These are phyloP conservation scores for Niveomyces coronatus DNA, from an alignment of 2,329 filamentous ascomycete species.

Conservation along the genomic window DNA sequence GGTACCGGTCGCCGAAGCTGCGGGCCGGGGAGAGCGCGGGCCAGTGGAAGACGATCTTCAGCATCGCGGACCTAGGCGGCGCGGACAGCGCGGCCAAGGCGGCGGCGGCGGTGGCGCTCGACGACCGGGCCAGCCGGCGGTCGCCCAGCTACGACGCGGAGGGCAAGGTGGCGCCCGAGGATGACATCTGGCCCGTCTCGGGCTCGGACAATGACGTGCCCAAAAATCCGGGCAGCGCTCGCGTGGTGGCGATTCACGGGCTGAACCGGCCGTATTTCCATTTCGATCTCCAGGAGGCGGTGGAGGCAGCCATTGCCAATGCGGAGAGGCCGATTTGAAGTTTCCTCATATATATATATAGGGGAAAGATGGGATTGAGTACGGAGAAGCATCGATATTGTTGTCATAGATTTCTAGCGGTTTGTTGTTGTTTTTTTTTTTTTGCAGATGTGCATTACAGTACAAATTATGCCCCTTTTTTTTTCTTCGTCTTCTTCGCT, in stretches of 20 bases:
- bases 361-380: too few species aligned
- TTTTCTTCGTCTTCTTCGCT: too few species aligned
- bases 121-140: constrained; percentile 38
- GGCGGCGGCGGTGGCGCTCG: constrained; percentile 50
- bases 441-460: too few species aligned
- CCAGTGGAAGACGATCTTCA: constrained; percentile 70
- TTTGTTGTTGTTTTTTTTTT: too few species aligned
- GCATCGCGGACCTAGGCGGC: constrained; percentile 76
- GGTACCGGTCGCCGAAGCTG: constrained; percentile 25
- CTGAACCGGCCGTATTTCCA: constrained; percentile 44
- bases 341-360: not conserved
- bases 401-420: too few species aligned
- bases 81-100: constrained; percentile 45
- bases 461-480: too few species aligned
- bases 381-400: too few species aligned
- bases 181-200: constrained; percentile 7
- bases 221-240: constrained; percentile 18
- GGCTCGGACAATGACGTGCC: constrained; percentile 19
- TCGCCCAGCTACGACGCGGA: constrained; percentile 10
- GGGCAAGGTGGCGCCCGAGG: constrained; percentile 13
- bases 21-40: constrained; percentile 15
- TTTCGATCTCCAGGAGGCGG: constrained; percentile 38
- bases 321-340: constrained; percentile 14
- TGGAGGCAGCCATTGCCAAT: constrained; percentile 33
- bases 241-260: constrained; percentile 30